Base-by-base conservation (phyloP, 2,329 filamentous ascomycete genomes). In the Cladosporium sp. region DNA sequence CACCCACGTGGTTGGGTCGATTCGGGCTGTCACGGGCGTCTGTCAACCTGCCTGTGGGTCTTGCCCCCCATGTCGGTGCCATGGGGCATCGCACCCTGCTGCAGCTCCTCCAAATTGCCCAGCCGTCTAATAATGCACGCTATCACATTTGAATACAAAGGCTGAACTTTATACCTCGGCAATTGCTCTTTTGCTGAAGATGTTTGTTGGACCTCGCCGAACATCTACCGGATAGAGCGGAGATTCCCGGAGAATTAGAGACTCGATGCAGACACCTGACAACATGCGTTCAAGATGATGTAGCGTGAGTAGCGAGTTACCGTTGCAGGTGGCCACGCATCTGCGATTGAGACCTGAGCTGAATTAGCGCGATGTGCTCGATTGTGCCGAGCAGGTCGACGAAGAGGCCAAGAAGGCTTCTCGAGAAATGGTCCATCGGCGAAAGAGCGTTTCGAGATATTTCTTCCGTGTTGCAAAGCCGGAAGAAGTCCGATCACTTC, bases 21-120 rank as follows among this genome's bases (percentile, higher is more conserved):
- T 25, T n/a, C 42, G 42, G 42, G 15, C 10, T 28, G 15, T 28
- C 22, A 45, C 28, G 28, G 28, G 28, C 34, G 28, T 17, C 42
- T 32, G 24, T 34, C 24, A 20, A 6, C 17, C 34, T 53, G 50
- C 17, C 34, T 53, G 50, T 34, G 37, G 50, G 37, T 20, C 50
- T 37, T 13, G 42, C 34, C 50, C 28, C 51, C 39, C 35, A 45
- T 12, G 9, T 49, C 4, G 51, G 51, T 47, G 36, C 51, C 51
- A 55, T 55, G 52, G 52, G 52, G 52, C 40, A 47, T 40, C 51
- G 39, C 52, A 55, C 13, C 24, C 10, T 32, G 17, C 39, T 52
- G 35, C 25, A 42, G 24, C 19, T 47, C 40, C 51, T 54, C 51
- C 52, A 55, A 45, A 55, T 55, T 55, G 52, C 52, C 52, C 52